Evolutionary conservation across 805 yeast species (phyloP), one percentile per base, ranked within the genome.

Genomic region (Zygosaccharomyces rouxii): DNA sequence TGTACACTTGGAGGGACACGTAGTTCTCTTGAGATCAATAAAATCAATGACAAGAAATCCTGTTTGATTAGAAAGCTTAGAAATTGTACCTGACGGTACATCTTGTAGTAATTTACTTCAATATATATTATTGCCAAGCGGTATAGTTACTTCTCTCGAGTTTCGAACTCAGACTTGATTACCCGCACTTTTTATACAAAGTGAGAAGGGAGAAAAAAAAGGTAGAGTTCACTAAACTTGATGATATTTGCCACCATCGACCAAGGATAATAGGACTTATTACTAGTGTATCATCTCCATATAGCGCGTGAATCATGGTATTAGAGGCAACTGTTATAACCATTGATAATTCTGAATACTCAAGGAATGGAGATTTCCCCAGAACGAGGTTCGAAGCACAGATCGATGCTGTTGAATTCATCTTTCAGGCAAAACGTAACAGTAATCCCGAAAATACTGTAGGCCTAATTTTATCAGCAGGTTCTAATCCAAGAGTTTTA

Each of bases 261-360:
- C 6, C 10, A 5, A 22, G 35, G 7, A 16, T n/a, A 18, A 18
- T 21, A 41, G 35, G 37, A 41, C 21, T 7, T 19, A 41, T 21
- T 9, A 11, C 10, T 23, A 13, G 23, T 18, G 26, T 11, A 23
- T 3, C 28, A 29, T 13, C 22, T 11, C n/a, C n/a, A 13, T 11
- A 29, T 9, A 29, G 28, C 4, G 9, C 28, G 35, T 29, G 44
- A 29, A 41, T 11, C 35, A 89, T 89, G 97, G 97, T 85, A 55
- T 78, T 90, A 61, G 99, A 94, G 71, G 98, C 98, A 54, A 86
- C 97, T 13, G 90, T 94, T 86, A 79, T 94, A 54, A 88, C 89
- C 62, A 79, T 94, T 63, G 99, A 94, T 74, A 92, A 89, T 75
- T 89, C 97, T 45, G 99, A 94, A 72, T 92, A 77, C 69, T 86